Percentiles rank a stretch among this genome's conserved stretches.
phyloP scores from a whole-genome alignment of 805 yeast genomes.

The Pichia thaimueangensis region DNA sequence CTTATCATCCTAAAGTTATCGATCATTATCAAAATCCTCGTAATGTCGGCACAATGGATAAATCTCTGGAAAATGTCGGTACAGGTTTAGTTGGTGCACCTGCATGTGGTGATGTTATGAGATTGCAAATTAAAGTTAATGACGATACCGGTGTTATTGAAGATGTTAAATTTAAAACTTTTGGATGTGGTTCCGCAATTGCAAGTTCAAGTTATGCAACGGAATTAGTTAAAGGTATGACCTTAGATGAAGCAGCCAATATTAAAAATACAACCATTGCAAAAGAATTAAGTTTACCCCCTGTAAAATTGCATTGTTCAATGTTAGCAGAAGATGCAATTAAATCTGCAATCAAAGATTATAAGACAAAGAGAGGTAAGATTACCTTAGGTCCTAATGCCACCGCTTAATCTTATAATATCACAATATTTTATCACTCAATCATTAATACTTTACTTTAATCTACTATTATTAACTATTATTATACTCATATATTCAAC shows the following conservation, averaged over 20 bases:
- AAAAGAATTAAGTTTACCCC: constrained; percentile 89
- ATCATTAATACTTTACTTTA: too few relatives aligned
- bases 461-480: too few relatives aligned
- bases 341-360: constrained; percentile 94
- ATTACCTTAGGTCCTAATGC: constrained; percentile 62
- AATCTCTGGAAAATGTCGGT: constrained; percentile 70
- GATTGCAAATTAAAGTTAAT: constrained; percentile 88
- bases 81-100: constrained; percentile 99
- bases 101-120: constrained; percentile 99
- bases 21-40: constrained; percentile 97
- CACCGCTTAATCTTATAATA: too few relatives aligned
- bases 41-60: constrained; percentile 90
- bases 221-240: constrained; percentile 90
- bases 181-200: constrained; percentile 98
- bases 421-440: too few relatives aligned
- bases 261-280: constrained; percentile 94
- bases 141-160: constrained; percentile 86
- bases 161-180: constrained; percentile 96
- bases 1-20: constrained; percentile 88
- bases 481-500: too few relatives aligned
- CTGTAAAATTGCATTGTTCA: constrained; percentile 95
- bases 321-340: constrained; percentile 99
- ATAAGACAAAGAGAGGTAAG: constrained; percentile 68
- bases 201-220: constrained; percentile 95
- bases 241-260: constrained; percentile 86